Conservation (phyloP, 1,139 yeast species). For the Zygoascus sp. region DNA sequence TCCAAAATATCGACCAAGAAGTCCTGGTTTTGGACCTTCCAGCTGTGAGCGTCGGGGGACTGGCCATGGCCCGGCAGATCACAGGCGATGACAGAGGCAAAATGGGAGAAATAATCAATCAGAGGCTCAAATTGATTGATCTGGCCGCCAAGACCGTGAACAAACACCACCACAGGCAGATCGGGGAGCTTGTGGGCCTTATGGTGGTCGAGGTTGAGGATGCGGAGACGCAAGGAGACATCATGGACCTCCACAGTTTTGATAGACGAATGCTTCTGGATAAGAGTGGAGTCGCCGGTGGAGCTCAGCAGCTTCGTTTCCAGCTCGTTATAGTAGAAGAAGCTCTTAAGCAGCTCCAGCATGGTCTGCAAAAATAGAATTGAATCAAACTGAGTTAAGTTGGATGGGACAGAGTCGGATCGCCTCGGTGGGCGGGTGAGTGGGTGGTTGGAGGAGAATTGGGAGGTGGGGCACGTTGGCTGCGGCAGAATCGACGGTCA, state of each 20-base stretch:
- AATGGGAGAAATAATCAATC: conserved; percentile 60
- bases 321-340: conserved; percentile 27
- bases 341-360: conserved; percentile 19
- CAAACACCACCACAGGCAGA: conserved; percentile 55
- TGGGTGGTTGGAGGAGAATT: no score
- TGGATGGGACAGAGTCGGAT: no score
- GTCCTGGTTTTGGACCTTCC: conserved; percentile 46
- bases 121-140: conserved; percentile 66
- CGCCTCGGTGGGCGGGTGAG: no score
- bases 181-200: conserved; percentile 31
- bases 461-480: no score
- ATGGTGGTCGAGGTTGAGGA: conserved; percentile 32
- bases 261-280: conserved; percentile 20
- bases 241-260: conserved; percentile 9
- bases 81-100: conserved; percentile 57
- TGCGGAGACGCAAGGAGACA: conserved; percentile 24
- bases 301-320: conserved; percentile 25
- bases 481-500: no score
- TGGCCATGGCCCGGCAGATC: conserved; percentile 76
- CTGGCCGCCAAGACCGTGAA: conserved; percentile 80
- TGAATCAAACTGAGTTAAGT: no score
- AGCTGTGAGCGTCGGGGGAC: conserved; percentile 32
- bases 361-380: no score
- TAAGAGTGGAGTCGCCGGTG: conserved; percentile 26
- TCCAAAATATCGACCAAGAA: conserved; percentile 45